phyloP scores from a whole-genome alignment of 1,284 basidiomycete genomes.

The Trametes polyzona region DNA sequence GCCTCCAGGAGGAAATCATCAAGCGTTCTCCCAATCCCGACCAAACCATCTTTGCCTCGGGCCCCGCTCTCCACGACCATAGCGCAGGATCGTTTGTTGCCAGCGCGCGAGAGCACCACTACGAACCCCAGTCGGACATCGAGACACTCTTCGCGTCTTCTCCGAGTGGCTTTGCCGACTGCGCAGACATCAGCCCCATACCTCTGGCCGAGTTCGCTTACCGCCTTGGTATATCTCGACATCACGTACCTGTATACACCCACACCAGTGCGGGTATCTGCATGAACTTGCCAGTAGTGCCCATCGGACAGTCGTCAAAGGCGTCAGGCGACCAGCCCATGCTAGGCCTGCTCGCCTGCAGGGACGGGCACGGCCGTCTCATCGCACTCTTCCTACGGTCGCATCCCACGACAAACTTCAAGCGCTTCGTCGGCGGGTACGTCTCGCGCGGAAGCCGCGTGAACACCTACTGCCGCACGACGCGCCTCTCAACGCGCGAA shows the following conservation, averaged over 20 bases:
- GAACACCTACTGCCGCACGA: slow-evolving; percentile 17
- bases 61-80: slow-evolving; percentile 11
- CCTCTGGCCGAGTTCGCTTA: slow-evolving; percentile 3
- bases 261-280: slow-evolving; percentile 11
- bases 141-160: slow-evolving; percentile 20
- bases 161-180: slow-evolving; percentile 12
- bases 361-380: slow-evolving; percentile 11
- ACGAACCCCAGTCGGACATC: slow-evolving; percentile 6
- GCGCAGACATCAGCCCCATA: slow-evolving; percentile 15
- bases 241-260: slow-evolving; percentile 17
- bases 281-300: slow-evolving; percentile 15
- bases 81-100: slow-evolving; percentile 7
- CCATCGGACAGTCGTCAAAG: not conserved
- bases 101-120: slow-evolving; percentile 15
- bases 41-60: slow-evolving; percentile 26
- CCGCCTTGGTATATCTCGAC: not conserved
- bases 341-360: slow-evolving; percentile 18
- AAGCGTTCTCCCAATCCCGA: slow-evolving; percentile 14
- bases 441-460: slow-evolving; percentile 15
- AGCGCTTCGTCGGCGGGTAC: slow-evolving; percentile 18
- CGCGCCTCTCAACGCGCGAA: slow-evolving; percentile 2
- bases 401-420: not conserved
- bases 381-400: slow-evolving; percentile 18
- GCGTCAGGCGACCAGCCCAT: not conserved
- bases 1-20: slow-evolving; percentile 24